A percentile compares a stretch with the other conserved stretches of the same genome.
Conservation (phyloP, 1,284 basidiomycete genomes). For the Lignosus rhinocerotis region DNA sequence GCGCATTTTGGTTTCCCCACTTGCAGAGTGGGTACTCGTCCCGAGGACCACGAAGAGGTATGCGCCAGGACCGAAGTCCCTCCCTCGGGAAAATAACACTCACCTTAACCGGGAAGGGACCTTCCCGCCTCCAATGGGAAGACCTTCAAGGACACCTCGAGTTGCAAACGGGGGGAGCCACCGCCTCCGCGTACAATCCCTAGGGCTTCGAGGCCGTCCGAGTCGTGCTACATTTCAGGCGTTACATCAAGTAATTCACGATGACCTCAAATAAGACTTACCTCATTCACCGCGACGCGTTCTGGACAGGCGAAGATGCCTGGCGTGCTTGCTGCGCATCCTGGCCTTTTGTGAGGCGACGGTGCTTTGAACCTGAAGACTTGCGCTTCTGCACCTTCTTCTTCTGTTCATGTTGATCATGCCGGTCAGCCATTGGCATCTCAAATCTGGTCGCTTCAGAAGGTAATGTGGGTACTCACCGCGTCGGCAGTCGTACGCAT, state of each 20-base stretch:
- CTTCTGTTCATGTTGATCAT: no score
- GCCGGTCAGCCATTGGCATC: no score
- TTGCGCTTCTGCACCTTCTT: no score
- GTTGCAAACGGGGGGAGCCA: background rate
- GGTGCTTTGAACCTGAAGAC: no score
- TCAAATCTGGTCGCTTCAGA: background rate
- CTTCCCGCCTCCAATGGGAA: background rate
- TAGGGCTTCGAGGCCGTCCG: background rate
- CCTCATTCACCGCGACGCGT: no score
- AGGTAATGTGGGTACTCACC: background rate
- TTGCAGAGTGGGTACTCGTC: constrained; percentile 1
- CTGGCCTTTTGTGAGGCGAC: no score
- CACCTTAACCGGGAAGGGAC: background rate
- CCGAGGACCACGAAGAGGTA: constrained; percentile 9
- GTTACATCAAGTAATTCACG: no score
- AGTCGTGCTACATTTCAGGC: background rate
- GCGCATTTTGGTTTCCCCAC: constrained; percentile 7
- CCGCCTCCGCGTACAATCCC: background rate
- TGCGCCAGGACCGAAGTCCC: constrained; percentile 9
- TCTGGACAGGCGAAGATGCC: no score
- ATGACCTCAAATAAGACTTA: no score
- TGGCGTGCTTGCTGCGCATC: no score
- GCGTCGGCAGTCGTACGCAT: background rate
- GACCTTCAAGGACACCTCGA: background rate
- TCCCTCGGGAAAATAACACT: background rate